Evolutionary conservation across 495 filamentous ascomycete genomes (phyloP).

Genomic region (Neurospora tetraspora): DNA sequence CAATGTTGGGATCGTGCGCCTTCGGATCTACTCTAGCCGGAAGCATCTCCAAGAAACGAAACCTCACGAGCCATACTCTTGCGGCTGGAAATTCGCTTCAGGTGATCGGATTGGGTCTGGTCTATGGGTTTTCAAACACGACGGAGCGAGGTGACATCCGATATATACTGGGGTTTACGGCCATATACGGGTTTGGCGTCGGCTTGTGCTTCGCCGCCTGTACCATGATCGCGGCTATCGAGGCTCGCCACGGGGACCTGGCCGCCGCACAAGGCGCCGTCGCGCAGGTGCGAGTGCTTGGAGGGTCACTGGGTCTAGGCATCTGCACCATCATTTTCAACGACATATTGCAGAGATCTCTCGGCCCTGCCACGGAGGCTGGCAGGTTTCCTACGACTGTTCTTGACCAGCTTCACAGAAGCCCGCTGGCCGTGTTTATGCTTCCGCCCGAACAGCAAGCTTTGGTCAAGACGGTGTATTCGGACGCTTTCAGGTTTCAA

Average conservation of each 20-base stretch:
- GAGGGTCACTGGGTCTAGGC: slow-evolving; percentile 45
- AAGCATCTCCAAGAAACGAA: slow-evolving; percentile 30
- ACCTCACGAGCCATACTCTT: slow-evolving; percentile 42
- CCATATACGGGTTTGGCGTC: slow-evolving; percentile 45
- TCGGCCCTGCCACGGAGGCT: slow-evolving; percentile 6
- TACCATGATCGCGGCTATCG: slow-evolving; percentile 41
- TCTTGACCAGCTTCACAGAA: slow-evolving; percentile 11
- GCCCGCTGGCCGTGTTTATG: slow-evolving; percentile 6
- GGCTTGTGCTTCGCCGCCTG: slow-evolving; percentile 40
- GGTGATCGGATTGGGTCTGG: slow-evolving; percentile 39
- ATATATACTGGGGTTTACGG: slow-evolving; percentile 40
- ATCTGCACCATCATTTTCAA: slow-evolving; percentile 37
- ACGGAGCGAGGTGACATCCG: slow-evolving; percentile 16
- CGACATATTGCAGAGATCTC: slow-evolving; percentile 2
- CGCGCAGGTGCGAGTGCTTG: slow-evolving; percentile 47
- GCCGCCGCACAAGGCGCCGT: slow-evolving; percentile 47
- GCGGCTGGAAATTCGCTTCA: slow-evolving; percentile 40
- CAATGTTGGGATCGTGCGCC: slow-evolving; percentile 41
- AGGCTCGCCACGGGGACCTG: slow-evolving; percentile 33
- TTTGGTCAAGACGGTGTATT: slow-evolving; percentile 11
- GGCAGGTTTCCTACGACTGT: slow-evolving; percentile 5
- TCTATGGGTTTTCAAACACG: slow-evolving; percentile 30
- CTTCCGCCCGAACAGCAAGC: not conserved
- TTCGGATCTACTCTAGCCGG: slow-evolving; percentile 43
- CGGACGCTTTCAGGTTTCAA: slow-evolving; percentile 13